Percentiles rank a stretch among this genome's conserved stretches.
Conservation (phyloP, 192 early-diverging fungal species). For the Coemansia sp. region DNA sequence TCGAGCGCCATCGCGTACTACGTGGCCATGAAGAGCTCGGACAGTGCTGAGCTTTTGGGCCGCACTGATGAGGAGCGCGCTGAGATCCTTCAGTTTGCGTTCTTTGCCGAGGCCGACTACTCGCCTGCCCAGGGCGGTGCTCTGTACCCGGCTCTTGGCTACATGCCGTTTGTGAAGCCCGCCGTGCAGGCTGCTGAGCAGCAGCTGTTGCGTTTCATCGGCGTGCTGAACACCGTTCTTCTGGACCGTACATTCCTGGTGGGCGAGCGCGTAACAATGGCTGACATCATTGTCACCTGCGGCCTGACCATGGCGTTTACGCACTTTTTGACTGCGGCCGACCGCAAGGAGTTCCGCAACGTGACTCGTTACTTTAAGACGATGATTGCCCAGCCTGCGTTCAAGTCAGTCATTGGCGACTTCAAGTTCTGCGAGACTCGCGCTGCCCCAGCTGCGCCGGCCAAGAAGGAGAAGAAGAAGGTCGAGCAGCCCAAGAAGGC, state of each 20-base stretch:
- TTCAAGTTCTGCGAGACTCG: slow-evolving; percentile 66
- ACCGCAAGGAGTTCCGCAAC: slow-evolving; percentile 84
- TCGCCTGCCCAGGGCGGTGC: slow-evolving; percentile 43
- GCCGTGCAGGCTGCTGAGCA: slow-evolving; percentile 71
- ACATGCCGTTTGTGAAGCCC: slow-evolving; percentile 55
- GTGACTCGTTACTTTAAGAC: slow-evolving; percentile 93
- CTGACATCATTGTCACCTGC: slow-evolving; percentile 77
- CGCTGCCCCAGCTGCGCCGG: slow-evolving; percentile 6
- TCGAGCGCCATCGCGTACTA: slow-evolving; percentile 93
- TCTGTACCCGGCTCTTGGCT: slow-evolving; percentile 56
- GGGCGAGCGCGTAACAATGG: slow-evolving; percentile 88
- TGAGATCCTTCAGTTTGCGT: slow-evolving; percentile 63
- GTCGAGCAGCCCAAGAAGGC: slow-evolving; percentile 54
- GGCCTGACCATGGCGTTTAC: slow-evolving; percentile 33
- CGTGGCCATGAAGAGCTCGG: slow-evolving; percentile 45
- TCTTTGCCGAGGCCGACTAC: slow-evolving; percentile 62
- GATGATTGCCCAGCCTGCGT: slow-evolving; percentile 75
- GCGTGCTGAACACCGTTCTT: slow-evolving; percentile 76
- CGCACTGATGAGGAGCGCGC: slow-evolving; percentile 60
- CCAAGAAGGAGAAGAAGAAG: slow-evolving; percentile 20
- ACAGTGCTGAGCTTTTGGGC: slow-evolving; percentile 60
- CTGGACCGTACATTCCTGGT: slow-evolving; percentile 88
- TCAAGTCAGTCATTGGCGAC: slow-evolving; percentile 80
- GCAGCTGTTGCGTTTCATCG: slow-evolving; percentile 62
- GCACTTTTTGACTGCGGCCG: slow-evolving; percentile 59